These are phyloP conservation scores for Venturia aucupariae DNA, from an alignment of 2,329 filamentous ascomycete genomes.

Conservation along the genomic window DNA sequence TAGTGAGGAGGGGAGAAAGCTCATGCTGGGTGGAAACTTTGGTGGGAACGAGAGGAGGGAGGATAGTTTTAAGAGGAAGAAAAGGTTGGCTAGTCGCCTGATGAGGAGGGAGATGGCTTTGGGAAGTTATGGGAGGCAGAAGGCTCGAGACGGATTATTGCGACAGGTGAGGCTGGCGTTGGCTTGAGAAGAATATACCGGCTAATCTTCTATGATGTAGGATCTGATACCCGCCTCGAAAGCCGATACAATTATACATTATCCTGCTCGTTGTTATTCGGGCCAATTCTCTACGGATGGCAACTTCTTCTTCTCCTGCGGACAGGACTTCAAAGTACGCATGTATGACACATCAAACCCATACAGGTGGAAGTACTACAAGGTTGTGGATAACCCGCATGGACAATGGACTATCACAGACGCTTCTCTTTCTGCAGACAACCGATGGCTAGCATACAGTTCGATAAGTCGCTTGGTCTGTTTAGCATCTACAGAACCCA, in stretches of 20 bases:
- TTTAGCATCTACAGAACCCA: slow-evolving; percentile 77
- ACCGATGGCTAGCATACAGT: slow-evolving; percentile 83
- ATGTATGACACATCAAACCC: slow-evolving; percentile 98
- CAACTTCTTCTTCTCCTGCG: slow-evolving; percentile 91
- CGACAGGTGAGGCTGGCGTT: slow-evolving; percentile 66
- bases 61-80: slow-evolving; percentile 48
- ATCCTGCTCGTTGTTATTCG: slow-evolving; percentile 78
- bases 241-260: slow-evolving; percentile 82
- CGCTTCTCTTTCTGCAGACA: slow-evolving; percentile 82
- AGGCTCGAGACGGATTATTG: slow-evolving; percentile 60
- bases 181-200: slow-evolving; percentile 47
- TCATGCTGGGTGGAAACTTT: slow-evolving; percentile 79
- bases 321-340: slow-evolving; percentile 85
- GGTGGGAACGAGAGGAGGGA: slow-evolving; percentile 52
- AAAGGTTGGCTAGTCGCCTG: slow-evolving; percentile 56
- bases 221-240: slow-evolving; percentile 66
- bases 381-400: slow-evolving; percentile 70
- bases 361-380: slow-evolving; percentile 93
- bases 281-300: slow-evolving; percentile 96
- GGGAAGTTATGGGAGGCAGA: slow-evolving; percentile 48
- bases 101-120: slow-evolving; percentile 74
- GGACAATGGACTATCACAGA: slow-evolving; percentile 97
- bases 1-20: slow-evolving; percentile 61
- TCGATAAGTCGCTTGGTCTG: slow-evolving; percentile 80
- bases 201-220: slow-evolving; percentile 31